phyloP scores from a whole-genome alignment of 805 yeast genomes.

The Ogataea populi-albae region DNA sequence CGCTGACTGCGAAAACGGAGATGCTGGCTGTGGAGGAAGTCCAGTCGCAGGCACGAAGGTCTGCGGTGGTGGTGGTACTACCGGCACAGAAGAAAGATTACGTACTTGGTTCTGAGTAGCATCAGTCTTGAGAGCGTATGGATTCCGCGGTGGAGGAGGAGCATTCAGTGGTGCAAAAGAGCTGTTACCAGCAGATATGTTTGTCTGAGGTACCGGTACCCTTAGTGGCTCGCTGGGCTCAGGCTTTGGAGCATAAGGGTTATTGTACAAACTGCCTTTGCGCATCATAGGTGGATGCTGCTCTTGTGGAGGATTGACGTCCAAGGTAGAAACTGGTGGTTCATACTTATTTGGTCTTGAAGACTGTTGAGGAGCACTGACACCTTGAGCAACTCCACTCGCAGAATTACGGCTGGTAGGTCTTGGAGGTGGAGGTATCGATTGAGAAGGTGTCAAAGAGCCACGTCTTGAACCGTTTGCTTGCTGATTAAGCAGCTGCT shows the following conservation, averaged over 20 bases:
- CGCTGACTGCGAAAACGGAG: constrained; percentile 7
- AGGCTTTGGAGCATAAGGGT: constrained; percentile 38
- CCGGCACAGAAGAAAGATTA: constrained; percentile 19
- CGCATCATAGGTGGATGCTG: constrained; percentile 19
- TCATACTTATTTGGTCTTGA: constrained; percentile 22
- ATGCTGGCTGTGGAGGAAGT: constrained; percentile 24
- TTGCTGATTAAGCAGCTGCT: constrained; percentile 13
- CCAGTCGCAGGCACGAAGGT: neutral
- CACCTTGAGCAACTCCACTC: constrained; percentile 13
- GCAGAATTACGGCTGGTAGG: constrained; percentile 19
- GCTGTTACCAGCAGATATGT: constrained; percentile 15
- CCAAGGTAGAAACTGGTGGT: constrained; percentile 15
- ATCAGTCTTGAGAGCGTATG: constrained; percentile 37
- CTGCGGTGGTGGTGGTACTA: constrained; percentile 14
- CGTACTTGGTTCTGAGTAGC: constrained; percentile 10
- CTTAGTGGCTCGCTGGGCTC: constrained; percentile 24
- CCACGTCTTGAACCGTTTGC: constrained; percentile 17
- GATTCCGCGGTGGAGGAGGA: constrained; percentile 25
- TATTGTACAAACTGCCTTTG: constrained; percentile 16
- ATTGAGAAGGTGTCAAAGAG: constrained; percentile 28
- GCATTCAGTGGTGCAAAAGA: neutral
- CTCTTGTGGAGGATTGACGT: constrained; percentile 23
- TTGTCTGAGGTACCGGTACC: constrained; percentile 25
- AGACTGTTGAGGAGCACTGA: constrained; percentile 11
- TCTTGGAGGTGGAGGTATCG: constrained; percentile 33